These are phyloP conservation scores for Ustilago sp. DNA, from an alignment of 1,284 basidiomycete species.

Conservation along the genomic window DNA sequence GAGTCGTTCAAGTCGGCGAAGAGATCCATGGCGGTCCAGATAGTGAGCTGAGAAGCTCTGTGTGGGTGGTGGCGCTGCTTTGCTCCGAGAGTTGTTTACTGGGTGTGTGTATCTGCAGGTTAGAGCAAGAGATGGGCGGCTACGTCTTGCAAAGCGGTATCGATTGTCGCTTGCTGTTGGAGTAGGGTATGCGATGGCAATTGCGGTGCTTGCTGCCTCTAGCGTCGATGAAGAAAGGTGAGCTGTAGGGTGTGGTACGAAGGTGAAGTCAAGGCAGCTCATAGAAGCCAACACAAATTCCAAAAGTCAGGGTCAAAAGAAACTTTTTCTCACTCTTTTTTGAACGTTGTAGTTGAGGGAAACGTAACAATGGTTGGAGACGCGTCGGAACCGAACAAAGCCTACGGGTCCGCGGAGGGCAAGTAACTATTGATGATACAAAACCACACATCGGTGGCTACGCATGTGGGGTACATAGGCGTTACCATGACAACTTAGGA, in stretches of 20 bases:
- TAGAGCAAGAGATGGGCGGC: background rate
- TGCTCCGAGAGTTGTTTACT: background rate
- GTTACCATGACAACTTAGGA: too few species aligned
- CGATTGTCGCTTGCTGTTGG: background rate
- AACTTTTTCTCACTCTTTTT: too few species aligned
- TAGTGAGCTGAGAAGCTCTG: background rate
- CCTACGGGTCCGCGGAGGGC: too few species aligned
- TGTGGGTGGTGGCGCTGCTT: background rate
- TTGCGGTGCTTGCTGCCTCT: background rate
- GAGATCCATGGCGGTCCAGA: slow-evolving; percentile 33
- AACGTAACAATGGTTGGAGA: too few species aligned
- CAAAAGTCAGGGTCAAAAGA: slow-evolving; percentile 2
- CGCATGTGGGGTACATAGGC: too few species aligned
- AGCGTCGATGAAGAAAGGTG: background rate
- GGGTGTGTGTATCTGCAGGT: background rate
- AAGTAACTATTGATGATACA: too few species aligned
- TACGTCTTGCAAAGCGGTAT: background rate
- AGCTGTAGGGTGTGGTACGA: background rate
- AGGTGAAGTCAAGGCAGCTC: background rate
- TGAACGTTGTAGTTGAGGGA: too few species aligned
- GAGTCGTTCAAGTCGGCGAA: slow-evolving; percentile 20
- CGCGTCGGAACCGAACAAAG: too few species aligned
- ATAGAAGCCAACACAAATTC: background rate
- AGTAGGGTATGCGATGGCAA: background rate
- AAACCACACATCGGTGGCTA: too few species aligned